Percentiles rank a stretch among this genome's conserved stretches.
Evolutionary conservation across 225 moss, liverwort and hornwort genomes (phyloP).

Genomic region (Pleurozium schreberi): DNA sequence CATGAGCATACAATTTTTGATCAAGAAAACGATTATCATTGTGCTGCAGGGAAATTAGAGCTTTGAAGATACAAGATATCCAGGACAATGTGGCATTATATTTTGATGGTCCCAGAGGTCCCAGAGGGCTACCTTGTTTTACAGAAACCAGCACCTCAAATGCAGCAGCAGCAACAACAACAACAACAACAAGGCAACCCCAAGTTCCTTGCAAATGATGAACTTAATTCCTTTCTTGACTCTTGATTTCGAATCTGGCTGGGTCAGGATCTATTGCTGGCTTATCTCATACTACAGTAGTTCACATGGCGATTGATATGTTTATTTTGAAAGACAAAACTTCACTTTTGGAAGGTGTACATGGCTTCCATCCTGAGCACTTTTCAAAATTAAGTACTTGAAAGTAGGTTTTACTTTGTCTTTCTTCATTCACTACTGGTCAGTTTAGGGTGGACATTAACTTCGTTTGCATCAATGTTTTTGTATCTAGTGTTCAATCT

Average conservation of each 20-base stretch:
- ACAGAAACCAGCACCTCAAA: background rate
- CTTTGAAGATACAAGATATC: background rate
- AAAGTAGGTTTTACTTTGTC: background rate
- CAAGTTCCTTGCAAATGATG: conserved; percentile 1
- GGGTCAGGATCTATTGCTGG: background rate
- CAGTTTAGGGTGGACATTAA: conserved; percentile 54
- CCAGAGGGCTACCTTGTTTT: background rate
- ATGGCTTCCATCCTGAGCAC: background rate
- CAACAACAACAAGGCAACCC: conserved; percentile 4
- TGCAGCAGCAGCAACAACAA: background rate
- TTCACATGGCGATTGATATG: conserved; percentile 39
- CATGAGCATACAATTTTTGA: background rate
- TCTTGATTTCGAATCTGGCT: conserved; percentile 45
- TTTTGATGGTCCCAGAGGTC: conserved; percentile 29
- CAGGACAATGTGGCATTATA: conserved; percentile 16
- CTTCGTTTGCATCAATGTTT: conserved; percentile 47
- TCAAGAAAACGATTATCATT: background rate
- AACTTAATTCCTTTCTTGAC: conserved; percentile 51
- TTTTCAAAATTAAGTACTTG: background rate
- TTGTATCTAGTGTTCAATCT: conserved; percentile 61
- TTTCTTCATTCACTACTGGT: background rate
- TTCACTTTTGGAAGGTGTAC: conserved; percentile 53
- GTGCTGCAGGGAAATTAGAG: background rate
- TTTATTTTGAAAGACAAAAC: conserved; percentile 62
- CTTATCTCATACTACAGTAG: background rate